phyloP scores from a whole-genome alignment of 2,329 filamentous ascomycete species.

The Aspergillus sp. region DNA sequence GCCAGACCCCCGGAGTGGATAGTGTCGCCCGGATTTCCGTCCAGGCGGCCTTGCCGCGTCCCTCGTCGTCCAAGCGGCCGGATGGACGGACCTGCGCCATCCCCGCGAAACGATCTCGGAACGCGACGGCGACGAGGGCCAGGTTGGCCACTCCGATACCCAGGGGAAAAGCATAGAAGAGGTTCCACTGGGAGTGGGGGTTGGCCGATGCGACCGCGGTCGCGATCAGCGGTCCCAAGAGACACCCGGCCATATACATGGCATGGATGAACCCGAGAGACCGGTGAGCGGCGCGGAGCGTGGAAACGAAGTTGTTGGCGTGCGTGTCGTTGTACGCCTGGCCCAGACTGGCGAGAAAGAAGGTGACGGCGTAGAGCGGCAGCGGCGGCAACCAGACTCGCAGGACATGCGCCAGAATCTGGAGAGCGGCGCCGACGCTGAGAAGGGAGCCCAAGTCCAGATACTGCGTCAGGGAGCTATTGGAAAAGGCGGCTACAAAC shows the following conservation, averaged over 20 bases:
- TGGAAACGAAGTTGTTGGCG: slow-evolving; percentile 61
- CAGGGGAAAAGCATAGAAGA: slow-evolving; percentile 59
- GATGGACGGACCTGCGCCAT: slow-evolving; percentile 5
- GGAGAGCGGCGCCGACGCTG: slow-evolving; percentile 54
- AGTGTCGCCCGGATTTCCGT: slow-evolving; percentile 27
- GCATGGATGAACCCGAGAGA: slow-evolving; percentile 66
- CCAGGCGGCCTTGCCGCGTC: slow-evolving; percentile 3
- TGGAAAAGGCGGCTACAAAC: slow-evolving; percentile 58
- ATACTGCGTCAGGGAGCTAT: slow-evolving; percentile 48
- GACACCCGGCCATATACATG: slow-evolving; percentile 58
- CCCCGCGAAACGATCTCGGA: slow-evolving; percentile 42
- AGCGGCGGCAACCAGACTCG: slow-evolving; percentile 60
- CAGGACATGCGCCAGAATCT: slow-evolving; percentile 48
- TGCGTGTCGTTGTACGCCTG: slow-evolving; percentile 66
- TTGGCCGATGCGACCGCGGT: slow-evolving; percentile 50
- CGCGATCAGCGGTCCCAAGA: slow-evolving; percentile 57
- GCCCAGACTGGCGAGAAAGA: slow-evolving; percentile 58
- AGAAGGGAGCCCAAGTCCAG: slow-evolving; percentile 60
- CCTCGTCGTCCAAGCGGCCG: not conserved
- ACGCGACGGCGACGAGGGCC: slow-evolving; percentile 47
- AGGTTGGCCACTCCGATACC: slow-evolving; percentile 55
- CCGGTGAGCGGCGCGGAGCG: slow-evolving; percentile 53
- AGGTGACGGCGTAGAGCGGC: slow-evolving; percentile 56
- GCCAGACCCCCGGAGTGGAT: slow-evolving; percentile 46
- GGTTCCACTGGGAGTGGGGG: slow-evolving; percentile 47